Conservation (phyloP, 352 stramenopile genomes). For the Thalassiosira livingstoniorum region DNA sequence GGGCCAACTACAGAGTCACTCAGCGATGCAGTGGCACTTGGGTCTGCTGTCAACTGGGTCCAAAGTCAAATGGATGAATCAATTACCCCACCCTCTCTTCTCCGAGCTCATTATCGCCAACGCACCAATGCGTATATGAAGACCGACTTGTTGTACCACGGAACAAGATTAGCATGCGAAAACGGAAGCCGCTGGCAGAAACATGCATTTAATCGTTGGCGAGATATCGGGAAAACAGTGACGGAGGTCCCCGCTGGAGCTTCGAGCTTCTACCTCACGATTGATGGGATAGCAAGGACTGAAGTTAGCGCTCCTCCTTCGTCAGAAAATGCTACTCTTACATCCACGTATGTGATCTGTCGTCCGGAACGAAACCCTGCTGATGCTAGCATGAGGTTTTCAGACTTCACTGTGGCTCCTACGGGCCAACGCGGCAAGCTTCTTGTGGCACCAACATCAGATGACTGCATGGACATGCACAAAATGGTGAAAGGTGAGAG, state of each 20-base stretch:
- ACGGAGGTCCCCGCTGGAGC: constrained; percentile 24
- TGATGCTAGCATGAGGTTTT: neutral
- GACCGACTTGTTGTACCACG: constrained; percentile 38
- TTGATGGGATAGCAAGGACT: constrained; percentile 46
- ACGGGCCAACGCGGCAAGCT: constrained; percentile 37
- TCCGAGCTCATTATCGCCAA: constrained; percentile 47
- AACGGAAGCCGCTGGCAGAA: constrained; percentile 51
- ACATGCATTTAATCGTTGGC: constrained; percentile 52
- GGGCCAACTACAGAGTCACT: constrained; percentile 52
- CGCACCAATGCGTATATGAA: constrained; percentile 42
- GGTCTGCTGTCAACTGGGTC: constrained; percentile 44
- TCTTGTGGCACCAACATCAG: constrained; percentile 46
- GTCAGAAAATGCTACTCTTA: neutral
- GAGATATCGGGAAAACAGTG: constrained; percentile 61
- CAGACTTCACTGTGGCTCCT: constrained; percentile 7
- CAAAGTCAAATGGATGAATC: constrained; percentile 50
- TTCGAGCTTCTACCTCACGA: constrained; percentile 26
- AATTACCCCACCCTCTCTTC: constrained; percentile 20
- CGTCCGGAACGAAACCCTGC: neutral
- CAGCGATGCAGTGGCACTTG: constrained; percentile 27
- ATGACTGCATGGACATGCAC: too few relatives aligned
- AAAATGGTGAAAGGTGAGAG: too few relatives aligned
- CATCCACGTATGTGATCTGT: constrained; percentile 39
- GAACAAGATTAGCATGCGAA: constrained; percentile 47
- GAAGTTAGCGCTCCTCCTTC: constrained; percentile 40